These are phyloP conservation scores for Nidularia pulvinata DNA, from an alignment of 768 basidiomycete genomes.

Conservation along the genomic window DNA sequence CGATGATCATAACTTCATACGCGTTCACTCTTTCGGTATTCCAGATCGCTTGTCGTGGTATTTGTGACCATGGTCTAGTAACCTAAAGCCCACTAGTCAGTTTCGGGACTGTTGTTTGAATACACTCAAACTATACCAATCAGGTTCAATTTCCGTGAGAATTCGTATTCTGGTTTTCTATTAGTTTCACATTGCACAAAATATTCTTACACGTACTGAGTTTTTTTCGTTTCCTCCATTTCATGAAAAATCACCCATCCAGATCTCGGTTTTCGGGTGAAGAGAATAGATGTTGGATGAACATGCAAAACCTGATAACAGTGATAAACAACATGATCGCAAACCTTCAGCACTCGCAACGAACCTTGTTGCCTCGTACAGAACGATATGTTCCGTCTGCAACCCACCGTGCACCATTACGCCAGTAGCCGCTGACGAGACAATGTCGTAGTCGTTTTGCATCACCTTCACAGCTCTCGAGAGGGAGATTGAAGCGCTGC, in stretches of 20 bases:
- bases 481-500: slow-evolving; percentile 81
- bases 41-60: slow-evolving; percentile 9
- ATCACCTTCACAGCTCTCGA: slow-evolving; percentile 91
- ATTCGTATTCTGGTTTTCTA: slow-evolving; percentile 71
- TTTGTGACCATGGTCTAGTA: slow-evolving; percentile 32
- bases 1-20: too few relatives aligned
- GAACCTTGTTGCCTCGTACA: slow-evolving; percentile 81
- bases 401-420: slow-evolving; percentile 89
- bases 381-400: slow-evolving; percentile 94
- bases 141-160: slow-evolving; percentile 92
- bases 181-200: slow-evolving; percentile 8
- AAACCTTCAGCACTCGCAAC: slow-evolving; percentile 15
- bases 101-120: not conserved
- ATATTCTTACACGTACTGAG: slow-evolving; percentile 55
- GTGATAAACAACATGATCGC: slow-evolving; percentile 5
- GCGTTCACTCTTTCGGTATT: too few relatives aligned
- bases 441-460: slow-evolving; percentile 81
- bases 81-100: slow-evolving; percentile 12
- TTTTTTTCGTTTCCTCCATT: slow-evolving; percentile 95
- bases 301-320: slow-evolving; percentile 74
- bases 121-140: slow-evolving; percentile 70
- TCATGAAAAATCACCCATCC: slow-evolving; percentile 97
- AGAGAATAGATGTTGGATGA: slow-evolving; percentile 93
- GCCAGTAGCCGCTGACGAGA: slow-evolving; percentile 91
- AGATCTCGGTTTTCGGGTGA: slow-evolving; percentile 87